Base-by-base conservation (phyloP, 2,329 filamentous ascomycete genomes). In the Diaporthe sp. region DNA sequence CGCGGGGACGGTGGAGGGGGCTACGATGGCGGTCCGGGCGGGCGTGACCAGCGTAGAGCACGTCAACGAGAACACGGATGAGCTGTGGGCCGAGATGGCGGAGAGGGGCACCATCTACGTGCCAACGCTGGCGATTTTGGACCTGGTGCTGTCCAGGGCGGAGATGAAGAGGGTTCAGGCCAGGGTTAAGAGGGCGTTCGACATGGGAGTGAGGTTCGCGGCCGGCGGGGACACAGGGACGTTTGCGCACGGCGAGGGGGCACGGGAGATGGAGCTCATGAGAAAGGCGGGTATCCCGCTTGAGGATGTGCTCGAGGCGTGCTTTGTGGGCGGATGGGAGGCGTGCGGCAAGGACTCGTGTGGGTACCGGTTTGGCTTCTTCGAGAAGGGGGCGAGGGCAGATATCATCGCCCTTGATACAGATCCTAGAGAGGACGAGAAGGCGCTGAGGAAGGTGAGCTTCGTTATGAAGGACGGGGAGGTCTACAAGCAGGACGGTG, bases 381-480 rank as follows among this genome's bases (percentile, higher is more conserved):
- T 90, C 37, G 87, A 87, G 70, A 80, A 85, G 68, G 89, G 88
- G 0, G 85, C 82, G 53, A 82, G 86, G 12, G 89, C 89, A 0
- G 89, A 91, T 80, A 84, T 91, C 15, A 84, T 90, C 65, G 88
- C 87, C 0, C 76, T 91, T 15, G 82, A 86, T 2, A 81, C 83
- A 0, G 86, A 90, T 77, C 85, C 87, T 3, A 81, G 82, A 37
- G 76, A 81, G 28, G 86, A 89, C 72, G 49, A 80, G 1, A 77
- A 79, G 28, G 86, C 86, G 2, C 76, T 91, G 42, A 84, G 88
- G 71, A 85, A 83, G 75, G 86, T 90, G 0, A 83, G 80, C 71
- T 90, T 90, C 79, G 89, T 91, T 25, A 90, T 91, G 88, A 91
- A 91, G 79, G 89, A 91, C 78, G 89, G 84, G 1, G 84, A 79